phyloP scores from a whole-genome alignment of 2,329 filamentous ascomycete species.

The Trichoderma sp. region DNA sequence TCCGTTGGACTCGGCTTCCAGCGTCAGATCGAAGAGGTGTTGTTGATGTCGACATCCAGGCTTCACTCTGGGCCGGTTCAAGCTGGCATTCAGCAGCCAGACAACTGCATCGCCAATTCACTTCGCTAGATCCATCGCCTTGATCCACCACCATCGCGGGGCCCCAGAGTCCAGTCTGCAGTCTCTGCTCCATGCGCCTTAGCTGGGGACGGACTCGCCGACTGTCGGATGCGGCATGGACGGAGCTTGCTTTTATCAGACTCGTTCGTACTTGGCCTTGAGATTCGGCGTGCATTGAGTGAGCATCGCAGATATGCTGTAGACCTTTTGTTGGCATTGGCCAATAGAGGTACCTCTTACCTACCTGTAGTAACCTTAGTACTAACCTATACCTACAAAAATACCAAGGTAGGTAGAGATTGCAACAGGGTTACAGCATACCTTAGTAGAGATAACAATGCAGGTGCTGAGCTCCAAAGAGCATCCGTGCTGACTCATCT shows the following conservation, averaged over 20 bases:
- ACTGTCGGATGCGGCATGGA: slow-evolving; percentile 35
- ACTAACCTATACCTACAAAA: too few species aligned
- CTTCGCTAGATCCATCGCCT: background rate
- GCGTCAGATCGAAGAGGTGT: background rate
- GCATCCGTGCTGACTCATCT: slow-evolving; percentile 7
- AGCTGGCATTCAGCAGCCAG: background rate
- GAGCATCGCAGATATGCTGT: background rate
- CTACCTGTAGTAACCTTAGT: too few species aligned
- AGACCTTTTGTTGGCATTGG: background rate
- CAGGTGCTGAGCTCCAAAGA: background rate
- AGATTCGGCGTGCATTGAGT: background rate
- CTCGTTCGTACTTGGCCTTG: background rate
- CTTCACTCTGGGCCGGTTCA: background rate
- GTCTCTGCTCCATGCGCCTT: slow-evolving; percentile 2
- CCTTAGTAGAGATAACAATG: background rate
- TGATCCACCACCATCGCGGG: slow-evolving; percentile 27
- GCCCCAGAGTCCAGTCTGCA: slow-evolving; percentile 27
- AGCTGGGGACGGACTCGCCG: slow-evolving; percentile 33
- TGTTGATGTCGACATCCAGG: background rate
- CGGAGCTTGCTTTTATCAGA: background rate
- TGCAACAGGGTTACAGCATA: background rate
- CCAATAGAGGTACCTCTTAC: too few species aligned
- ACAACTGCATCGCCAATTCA: background rate
- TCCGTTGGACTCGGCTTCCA: background rate
- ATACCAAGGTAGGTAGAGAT: too few species aligned